Evolutionary conservation across 352 stramenopile species (phyloP).

Genomic region (Pythium oligandrum): DNA sequence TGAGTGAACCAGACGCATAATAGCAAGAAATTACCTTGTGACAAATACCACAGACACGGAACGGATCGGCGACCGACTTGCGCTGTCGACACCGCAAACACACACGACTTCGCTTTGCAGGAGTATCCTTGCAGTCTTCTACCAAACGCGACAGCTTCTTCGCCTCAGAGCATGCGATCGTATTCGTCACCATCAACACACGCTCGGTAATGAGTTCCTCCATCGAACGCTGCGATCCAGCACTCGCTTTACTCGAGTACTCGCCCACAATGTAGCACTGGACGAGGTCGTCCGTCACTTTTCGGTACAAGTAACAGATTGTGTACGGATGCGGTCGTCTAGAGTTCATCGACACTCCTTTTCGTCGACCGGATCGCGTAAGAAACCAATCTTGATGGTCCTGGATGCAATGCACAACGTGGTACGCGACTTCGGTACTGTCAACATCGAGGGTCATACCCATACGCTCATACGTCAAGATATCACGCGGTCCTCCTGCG

Average conservation of each 20-base stretch:
- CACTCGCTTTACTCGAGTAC: conserved; percentile 29
- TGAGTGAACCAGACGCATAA: too few species aligned
- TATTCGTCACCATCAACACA: conserved; percentile 31
- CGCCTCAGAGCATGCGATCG: conserved; percentile 28
- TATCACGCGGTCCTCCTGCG: conserved; percentile 7
- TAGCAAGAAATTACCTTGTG: conserved; percentile 5
- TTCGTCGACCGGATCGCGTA: neutral
- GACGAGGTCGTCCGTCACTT: conserved; percentile 47
- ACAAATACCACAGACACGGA: conserved; percentile 38
- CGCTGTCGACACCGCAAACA: conserved; percentile 37
- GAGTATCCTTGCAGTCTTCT: conserved; percentile 23
- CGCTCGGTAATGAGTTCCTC: conserved; percentile 35
- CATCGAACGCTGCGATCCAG: conserved; percentile 18
- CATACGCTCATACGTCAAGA: conserved; percentile 63
- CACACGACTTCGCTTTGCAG: conserved; percentile 18
- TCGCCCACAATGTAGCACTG: conserved; percentile 49
- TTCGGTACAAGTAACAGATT: conserved; percentile 46
- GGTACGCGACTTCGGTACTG: conserved; percentile 42
- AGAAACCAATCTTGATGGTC: conserved; percentile 37
- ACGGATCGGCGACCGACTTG: conserved; percentile 24
- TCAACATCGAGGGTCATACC: conserved; percentile 34
- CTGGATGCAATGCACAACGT: conserved; percentile 36
- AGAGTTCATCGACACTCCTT: neutral
- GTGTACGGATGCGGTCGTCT: conserved; percentile 28
- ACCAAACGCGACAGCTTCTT: conserved; percentile 35